Conservation (phyloP, 805 yeast species). For the Torulaspora quercuum region DNA sequence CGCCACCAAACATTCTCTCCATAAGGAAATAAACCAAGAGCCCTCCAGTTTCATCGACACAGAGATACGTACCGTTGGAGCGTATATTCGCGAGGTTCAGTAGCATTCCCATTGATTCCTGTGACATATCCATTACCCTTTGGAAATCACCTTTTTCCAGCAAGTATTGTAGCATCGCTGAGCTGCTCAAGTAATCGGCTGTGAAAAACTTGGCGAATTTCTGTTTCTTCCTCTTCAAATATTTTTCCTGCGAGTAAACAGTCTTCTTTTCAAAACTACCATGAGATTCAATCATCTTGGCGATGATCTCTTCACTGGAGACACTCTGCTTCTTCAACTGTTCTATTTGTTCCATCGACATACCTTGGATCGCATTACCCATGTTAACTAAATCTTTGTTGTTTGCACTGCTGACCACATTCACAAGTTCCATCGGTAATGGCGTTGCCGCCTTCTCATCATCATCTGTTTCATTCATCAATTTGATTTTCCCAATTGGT, state of each 20-base stretch:
- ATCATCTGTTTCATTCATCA: conserved; percentile 14
- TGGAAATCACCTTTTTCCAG: conserved; percentile 70
- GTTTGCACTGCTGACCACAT: conserved; percentile 48
- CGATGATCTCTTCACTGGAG: conserved; percentile 74
- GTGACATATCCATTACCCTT: conserved; percentile 73
- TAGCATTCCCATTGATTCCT: conserved; percentile 76
- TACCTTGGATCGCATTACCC: conserved; percentile 67
- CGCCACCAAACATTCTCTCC: conserved; percentile 74
- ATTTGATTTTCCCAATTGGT: conserved; percentile 29
- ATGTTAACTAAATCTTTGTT: conserved; percentile 64
- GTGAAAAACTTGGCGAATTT: conserved; percentile 85
- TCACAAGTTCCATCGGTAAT: conserved; percentile 26
- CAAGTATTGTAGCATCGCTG: conserved; percentile 68
- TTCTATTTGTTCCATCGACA: conserved; percentile 80
- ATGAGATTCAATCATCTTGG: conserved; percentile 78
- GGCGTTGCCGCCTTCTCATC: conserved; percentile 5
- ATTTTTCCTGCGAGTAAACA: conserved; percentile 84
- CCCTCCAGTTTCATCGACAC: conserved; percentile 94
- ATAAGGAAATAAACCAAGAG: conserved; percentile 77
- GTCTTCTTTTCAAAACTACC: conserved; percentile 87
- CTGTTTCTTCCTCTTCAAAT: conserved; percentile 84
- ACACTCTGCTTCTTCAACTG: conserved; percentile 68
- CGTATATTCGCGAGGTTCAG: conserved; percentile 76
- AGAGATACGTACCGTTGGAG: conserved; percentile 85
- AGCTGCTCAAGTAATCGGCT: conserved; percentile 68